A percentile compares a stretch with the other conserved stretches of the same genome.
Evolutionary conservation across 2,329 filamentous ascomycete species (phyloP).

Genomic region (Aspergillus proliferans): DNA sequence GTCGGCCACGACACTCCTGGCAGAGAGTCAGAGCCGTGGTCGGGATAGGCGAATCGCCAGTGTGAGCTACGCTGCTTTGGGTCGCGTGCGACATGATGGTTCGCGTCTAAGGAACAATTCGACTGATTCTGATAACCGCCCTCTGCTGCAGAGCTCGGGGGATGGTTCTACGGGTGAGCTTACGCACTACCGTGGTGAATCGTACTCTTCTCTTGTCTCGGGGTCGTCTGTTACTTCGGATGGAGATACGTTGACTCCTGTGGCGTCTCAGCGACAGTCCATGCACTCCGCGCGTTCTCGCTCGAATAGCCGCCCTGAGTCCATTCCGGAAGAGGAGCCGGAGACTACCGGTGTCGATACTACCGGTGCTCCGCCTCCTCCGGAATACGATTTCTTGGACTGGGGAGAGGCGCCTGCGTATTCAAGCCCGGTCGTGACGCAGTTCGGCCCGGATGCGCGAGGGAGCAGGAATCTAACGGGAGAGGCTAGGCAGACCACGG

Average conservation of each 20-base stretch:
- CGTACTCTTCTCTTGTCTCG: conserved; percentile 32
- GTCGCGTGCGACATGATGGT: conserved; percentile 45
- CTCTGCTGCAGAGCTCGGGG: conserved; percentile 34
- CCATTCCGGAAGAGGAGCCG: background rate
- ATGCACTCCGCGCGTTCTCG: conserved; percentile 12
- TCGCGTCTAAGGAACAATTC: conserved; percentile 43
- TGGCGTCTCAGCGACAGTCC: conserved; percentile 22
- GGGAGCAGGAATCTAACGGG: background rate
- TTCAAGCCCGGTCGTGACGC: conserved; percentile 19
- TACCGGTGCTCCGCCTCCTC: conserved; percentile 33
- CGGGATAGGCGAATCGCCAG: conserved; percentile 42
- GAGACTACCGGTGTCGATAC: conserved; percentile 20
- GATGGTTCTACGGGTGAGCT: conserved; percentile 19
- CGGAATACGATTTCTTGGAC: conserved; percentile 37
- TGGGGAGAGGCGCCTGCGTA: conserved; percentile 42
- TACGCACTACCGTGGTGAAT: conserved; percentile 25
- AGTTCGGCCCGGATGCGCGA: background rate
- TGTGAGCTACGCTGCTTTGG: conserved; percentile 43
- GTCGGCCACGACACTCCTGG: conserved; percentile 33
- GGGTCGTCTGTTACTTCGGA: conserved; percentile 25
- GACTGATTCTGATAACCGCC: conserved; percentile 42
- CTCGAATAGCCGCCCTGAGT: background rate
- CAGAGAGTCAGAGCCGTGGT: conserved; percentile 39
- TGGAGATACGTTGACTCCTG: conserved; percentile 18
- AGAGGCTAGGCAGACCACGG: background rate